phyloP scores from a whole-genome alignment of 2,329 filamentous ascomycete species.

The Aspergillus quadrilineatus region DNA sequence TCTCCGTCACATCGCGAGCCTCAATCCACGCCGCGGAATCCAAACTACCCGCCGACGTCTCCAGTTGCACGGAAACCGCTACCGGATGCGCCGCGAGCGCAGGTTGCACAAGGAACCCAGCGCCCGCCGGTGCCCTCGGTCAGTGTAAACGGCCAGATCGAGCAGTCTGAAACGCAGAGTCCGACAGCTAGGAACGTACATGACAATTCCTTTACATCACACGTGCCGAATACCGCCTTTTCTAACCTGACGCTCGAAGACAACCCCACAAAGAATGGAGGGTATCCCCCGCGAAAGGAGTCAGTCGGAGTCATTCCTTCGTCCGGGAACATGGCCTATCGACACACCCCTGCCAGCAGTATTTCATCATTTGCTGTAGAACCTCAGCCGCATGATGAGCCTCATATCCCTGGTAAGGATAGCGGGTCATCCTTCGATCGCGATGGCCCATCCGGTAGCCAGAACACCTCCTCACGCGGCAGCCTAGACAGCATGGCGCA shows the following conservation, averaged over 20 bases:
- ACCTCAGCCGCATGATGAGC: constrained; percentile 25
- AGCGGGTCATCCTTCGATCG: constrained; percentile 28
- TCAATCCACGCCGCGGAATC: constrained; percentile 24
- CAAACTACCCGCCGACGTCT: constrained; percentile 22
- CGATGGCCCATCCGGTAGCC: constrained; percentile 23
- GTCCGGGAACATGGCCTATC: constrained; percentile 18
- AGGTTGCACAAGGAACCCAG: constrained; percentile 28
- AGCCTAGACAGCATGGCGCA: constrained; percentile 38
- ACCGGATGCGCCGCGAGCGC: constrained; percentile 18
- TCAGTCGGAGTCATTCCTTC: constrained; percentile 22
- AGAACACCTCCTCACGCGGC: constrained; percentile 35
- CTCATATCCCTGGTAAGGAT: constrained; percentile 19
- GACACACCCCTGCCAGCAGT: constrained; percentile 35
- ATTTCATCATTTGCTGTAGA: constrained; percentile 38
- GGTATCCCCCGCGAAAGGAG: constrained; percentile 28
- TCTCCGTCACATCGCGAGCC: constrained; percentile 22
- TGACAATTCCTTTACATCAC: constrained; percentile 23
- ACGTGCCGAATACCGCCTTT: constrained; percentile 27
- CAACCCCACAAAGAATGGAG: constrained; percentile 15
- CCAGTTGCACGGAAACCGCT: constrained; percentile 29
- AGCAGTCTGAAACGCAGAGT: constrained; percentile 29
- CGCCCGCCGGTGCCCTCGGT: constrained; percentile 36
- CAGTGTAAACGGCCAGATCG: constrained; percentile 30
- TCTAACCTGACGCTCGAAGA: constrained; percentile 29
- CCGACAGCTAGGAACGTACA: constrained; percentile 29